Conservation (phyloP, 768 basidiomycete species). For the Lactarius trivialis region DNA sequence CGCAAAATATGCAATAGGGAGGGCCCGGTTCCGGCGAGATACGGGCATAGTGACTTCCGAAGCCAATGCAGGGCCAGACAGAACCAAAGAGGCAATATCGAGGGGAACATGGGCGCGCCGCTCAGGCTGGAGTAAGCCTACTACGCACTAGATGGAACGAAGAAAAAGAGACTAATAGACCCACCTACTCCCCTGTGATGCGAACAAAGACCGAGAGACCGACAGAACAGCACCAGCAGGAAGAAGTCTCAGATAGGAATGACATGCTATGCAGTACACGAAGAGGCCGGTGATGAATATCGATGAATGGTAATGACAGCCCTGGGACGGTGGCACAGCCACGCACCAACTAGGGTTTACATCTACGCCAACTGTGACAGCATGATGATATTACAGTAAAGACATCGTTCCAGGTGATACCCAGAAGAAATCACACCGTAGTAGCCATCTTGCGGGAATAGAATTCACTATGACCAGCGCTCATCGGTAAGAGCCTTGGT, state of each 20-base stretch:
- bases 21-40: background rate
- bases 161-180: background rate
- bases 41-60: background rate
- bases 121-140: too few relatives aligned
- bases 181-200: background rate
- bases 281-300: background rate
- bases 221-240: background rate
- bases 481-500: too few relatives aligned
- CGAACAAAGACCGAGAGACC: background rate
- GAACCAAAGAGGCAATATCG: background rate
- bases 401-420: background rate
- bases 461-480: background rate
- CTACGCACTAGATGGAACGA: background rate
- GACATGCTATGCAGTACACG: background rate
- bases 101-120: background rate
- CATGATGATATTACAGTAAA: too few relatives aligned
- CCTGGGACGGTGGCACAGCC: background rate
- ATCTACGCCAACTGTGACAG: too few relatives aligned
- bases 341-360: background rate
- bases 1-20: background rate
- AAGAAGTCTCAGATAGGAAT: background rate
- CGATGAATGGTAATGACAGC: background rate
- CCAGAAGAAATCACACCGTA: background rate
- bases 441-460: background rate
- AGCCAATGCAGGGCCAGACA: background rate